These are phyloP conservation scores for Terfezia claveryi DNA, from an alignment of 495 filamentous ascomycete genomes.

Conservation along the genomic window DNA sequence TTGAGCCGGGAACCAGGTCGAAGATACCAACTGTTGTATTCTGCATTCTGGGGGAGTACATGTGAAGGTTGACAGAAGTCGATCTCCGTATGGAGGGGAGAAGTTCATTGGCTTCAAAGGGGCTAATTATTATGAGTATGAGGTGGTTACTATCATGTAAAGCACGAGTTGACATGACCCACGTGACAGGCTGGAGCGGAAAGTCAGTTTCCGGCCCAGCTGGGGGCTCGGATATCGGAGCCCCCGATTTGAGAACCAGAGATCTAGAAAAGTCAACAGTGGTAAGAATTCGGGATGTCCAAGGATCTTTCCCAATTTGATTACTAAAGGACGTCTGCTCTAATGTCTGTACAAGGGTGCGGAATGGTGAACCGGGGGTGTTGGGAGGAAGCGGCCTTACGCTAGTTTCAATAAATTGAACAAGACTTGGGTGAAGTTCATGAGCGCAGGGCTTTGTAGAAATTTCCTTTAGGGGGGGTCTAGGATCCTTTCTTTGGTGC, in stretches of 20 bases:
- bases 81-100: constrained; percentile 21
- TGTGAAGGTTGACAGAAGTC: constrained; percentile 25
- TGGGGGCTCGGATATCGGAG: too few species aligned
- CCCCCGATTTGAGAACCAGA: too few species aligned
- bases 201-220: constrained; percentile 24
- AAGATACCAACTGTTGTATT: too few species aligned
- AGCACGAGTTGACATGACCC: constrained; percentile 29
- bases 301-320: constrained; percentile 14
- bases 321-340: constrained; percentile 20
- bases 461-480: too few species aligned
- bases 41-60: constrained; percentile 28
- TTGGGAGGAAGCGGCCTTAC: too few species aligned
- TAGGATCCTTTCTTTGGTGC: too few species aligned
- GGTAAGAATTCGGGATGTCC: constrained; percentile 26
- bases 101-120: constrained; percentile 35
- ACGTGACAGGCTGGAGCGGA: constrained; percentile 37
- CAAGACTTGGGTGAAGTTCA: too few species aligned
- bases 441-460: too few species aligned
- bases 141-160: not conserved
- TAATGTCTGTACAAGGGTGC: constrained; percentile 24
- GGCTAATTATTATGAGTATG: constrained; percentile 32
- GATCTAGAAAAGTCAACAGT: constrained; percentile 37
- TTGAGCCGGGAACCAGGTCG: too few species aligned
- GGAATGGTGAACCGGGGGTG: constrained; percentile 25
- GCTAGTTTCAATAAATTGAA: too few species aligned